Conservation (phyloP, 2,329 filamentous ascomycete species). For the Xylaria sp. region DNA sequence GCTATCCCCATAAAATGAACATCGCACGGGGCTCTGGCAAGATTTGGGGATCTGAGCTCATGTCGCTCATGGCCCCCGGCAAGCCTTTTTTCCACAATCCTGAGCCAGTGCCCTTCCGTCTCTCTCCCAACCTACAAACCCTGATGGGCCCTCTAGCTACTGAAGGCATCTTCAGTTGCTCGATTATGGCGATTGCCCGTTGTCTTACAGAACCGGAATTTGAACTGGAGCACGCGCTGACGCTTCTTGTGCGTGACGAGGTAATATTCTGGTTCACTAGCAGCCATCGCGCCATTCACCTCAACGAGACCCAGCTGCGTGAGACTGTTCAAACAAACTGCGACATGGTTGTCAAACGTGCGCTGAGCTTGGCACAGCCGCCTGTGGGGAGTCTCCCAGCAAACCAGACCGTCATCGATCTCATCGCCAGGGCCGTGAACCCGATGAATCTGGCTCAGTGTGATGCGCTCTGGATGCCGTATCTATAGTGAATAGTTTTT, state of each 20-base stretch:
- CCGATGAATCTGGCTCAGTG: conserved; percentile 86
- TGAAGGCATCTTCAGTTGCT: conserved; percentile 94
- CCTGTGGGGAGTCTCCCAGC: conserved; percentile 84
- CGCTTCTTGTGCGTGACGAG: conserved; percentile 94
- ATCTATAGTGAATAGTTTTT: conserved; percentile 62
- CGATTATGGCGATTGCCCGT: conserved; percentile 94
- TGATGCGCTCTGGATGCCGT: conserved; percentile 97
- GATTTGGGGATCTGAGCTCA: conserved; percentile 94
- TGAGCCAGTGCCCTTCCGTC: conserved; percentile 94
- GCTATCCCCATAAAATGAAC: conserved; percentile 93
- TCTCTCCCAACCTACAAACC: conserved; percentile 94
- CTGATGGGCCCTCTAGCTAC: conserved; percentile 95
- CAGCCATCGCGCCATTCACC: conserved; percentile 65
- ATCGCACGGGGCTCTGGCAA: conserved; percentile 88
- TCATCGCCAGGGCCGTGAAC: conserved; percentile 91
- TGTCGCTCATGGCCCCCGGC: conserved; percentile 82
- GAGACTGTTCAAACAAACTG: conserved; percentile 86
- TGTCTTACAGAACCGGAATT: conserved; percentile 87
- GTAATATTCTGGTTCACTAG: conserved; percentile 97
- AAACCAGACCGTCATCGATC: conserved; percentile 95
- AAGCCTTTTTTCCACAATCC: conserved; percentile 94
- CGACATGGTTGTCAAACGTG: conserved; percentile 89
- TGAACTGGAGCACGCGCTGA: conserved; percentile 93
- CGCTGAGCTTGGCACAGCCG: conserved; percentile 79
- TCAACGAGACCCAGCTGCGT: conserved; percentile 72